These are phyloP conservation scores for Botrytis squamosa DNA, from an alignment of 2,329 filamentous ascomycete genomes.

Conservation along the genomic window DNA sequence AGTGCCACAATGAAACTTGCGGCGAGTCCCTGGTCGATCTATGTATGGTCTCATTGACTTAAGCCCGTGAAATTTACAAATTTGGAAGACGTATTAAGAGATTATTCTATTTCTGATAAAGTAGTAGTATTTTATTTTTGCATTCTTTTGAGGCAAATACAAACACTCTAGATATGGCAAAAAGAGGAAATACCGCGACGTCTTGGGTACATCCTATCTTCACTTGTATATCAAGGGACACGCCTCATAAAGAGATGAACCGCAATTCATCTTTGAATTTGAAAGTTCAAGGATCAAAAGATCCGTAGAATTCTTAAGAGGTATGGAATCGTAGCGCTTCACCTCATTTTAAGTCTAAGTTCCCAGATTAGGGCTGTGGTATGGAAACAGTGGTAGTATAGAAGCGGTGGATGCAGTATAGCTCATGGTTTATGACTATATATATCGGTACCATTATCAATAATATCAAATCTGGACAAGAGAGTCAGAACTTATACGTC, in stretches of 20 bases:
- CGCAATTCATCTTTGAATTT: background rate
- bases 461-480: background rate
- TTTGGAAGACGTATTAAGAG: background rate
- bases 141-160: background rate
- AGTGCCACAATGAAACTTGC: background rate
- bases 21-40: background rate
- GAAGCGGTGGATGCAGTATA: background rate
- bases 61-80: background rate
- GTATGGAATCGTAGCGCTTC: too few relatives aligned
- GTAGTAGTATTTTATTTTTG: too few relatives aligned
- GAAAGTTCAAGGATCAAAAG: background rate
- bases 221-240: background rate
- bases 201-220: background rate
- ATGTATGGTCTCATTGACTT: background rate
- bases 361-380: background rate
- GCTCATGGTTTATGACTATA: constrained; percentile 31
- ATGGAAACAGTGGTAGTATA: background rate
- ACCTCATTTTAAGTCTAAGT: background rate
- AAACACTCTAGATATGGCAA: background rate
- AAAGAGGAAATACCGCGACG: background rate
- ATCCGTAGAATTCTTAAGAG: background rate
- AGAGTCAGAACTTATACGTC: background rate
- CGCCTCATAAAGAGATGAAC: too few relatives aligned
- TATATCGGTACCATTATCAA: constrained; percentile 25
- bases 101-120: background rate